Conservation (phyloP, 305 asterid species). For the Solanum chacoense region DNA sequence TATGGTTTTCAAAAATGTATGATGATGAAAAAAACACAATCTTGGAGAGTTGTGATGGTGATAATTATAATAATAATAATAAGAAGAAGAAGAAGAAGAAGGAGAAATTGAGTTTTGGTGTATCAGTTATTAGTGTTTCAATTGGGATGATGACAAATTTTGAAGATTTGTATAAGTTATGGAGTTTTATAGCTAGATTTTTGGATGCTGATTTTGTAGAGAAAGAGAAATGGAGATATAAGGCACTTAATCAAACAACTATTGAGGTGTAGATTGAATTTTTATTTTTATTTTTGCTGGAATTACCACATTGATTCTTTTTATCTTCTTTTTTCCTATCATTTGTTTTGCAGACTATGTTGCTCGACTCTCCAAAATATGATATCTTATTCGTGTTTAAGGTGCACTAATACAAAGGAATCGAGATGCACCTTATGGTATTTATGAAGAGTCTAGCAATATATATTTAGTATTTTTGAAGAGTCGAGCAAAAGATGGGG, state of each 20-base stretch:
- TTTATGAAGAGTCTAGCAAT: background rate
- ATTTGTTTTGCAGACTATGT: background rate
- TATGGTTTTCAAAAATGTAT: slow-evolving; percentile 32
- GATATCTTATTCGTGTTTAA: background rate
- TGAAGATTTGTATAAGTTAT: slow-evolving; percentile 57
- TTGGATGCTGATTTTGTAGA: slow-evolving; percentile 91
- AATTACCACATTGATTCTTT: background rate
- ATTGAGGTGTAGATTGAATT: slow-evolving; percentile 37
- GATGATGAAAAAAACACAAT: slow-evolving; percentile 21
- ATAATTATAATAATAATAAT: background rate
- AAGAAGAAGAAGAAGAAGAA: slow-evolving; percentile 10
- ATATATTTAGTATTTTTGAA: background rate
- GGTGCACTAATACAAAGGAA: background rate
- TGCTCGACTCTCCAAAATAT: background rate
- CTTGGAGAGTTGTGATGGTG: slow-evolving; percentile 7
- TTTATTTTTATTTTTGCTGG: background rate
- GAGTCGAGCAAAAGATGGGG: background rate
- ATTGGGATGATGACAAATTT: slow-evolving; percentile 52
- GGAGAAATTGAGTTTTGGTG: slow-evolving; percentile 17
- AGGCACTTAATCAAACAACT: slow-evolving; percentile 58
- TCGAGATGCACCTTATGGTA: background rate
- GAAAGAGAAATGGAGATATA: slow-evolving; percentile 83
- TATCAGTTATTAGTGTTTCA: slow-evolving; percentile 41
- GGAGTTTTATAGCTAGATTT: slow-evolving; percentile 69
- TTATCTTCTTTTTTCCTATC: background rate